Evolutionary conservation across 2,329 filamentous ascomycete genomes (phyloP).

Genomic region (Fusarium zealandicum): DNA sequence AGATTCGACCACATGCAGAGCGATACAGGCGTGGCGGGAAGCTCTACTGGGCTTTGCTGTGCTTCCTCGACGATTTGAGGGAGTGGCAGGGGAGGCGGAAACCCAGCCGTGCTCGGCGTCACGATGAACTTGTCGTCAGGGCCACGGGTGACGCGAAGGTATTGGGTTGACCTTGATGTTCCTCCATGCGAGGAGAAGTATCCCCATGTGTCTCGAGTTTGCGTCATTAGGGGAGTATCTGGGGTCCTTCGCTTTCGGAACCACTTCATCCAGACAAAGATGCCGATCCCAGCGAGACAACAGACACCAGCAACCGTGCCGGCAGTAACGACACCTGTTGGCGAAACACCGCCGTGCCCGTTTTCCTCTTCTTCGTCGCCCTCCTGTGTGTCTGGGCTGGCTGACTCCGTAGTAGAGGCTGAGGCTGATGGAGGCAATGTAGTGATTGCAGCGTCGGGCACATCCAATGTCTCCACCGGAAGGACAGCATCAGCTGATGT

Average conservation of each 20-base stretch:
- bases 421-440: conserved; percentile 14
- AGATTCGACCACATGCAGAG: conserved; percentile 40
- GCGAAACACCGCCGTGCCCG: conserved; percentile 10
- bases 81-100: conserved; percentile 26
- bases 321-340: conserved; percentile 35
- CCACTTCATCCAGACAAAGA: conserved; percentile 40
- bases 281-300: conserved; percentile 30
- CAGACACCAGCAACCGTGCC: conserved; percentile 38
- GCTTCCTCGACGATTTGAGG: conserved; percentile 1
- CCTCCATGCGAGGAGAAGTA: conserved; percentile 28
- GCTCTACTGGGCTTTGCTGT: conserved; percentile 33
- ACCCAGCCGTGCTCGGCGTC: conserved; percentile 35
- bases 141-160: conserved; percentile 33
- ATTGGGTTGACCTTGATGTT: conserved; percentile 21
- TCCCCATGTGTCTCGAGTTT: conserved; percentile 29
- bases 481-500: conserved; percentile 20
- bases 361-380: conserved; percentile 12
- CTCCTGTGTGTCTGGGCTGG: conserved; percentile 2
- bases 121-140: conserved; percentile 39
- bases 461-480: conserved; percentile 31
- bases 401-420: conserved; percentile 14
- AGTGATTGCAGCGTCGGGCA: conserved; percentile 13
- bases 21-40: conserved; percentile 40
- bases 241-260: conserved; percentile 28
- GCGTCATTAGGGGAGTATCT: conserved; percentile 7